These are phyloP conservation scores for Penicillium herquei DNA, from an alignment of 495 filamentous ascomycete species.

Conservation along the genomic window DNA sequence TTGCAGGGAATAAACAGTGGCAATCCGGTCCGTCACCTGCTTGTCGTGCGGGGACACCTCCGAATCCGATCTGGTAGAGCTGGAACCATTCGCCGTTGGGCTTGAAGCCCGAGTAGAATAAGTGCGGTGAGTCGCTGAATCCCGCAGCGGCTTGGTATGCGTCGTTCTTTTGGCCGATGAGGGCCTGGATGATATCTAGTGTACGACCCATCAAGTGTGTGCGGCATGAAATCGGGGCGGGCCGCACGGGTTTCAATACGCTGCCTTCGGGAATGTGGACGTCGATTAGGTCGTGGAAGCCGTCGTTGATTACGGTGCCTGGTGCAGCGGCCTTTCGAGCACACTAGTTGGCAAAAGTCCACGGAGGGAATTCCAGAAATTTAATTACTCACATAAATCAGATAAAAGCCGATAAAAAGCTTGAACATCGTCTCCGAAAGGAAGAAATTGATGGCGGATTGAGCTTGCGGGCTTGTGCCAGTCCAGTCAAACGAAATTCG, in stretches of 20 bases:
- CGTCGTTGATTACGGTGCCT: conserved; percentile 44
- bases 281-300: conserved; percentile 51
- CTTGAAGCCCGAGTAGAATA: conserved; percentile 52
- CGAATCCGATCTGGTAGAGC: conserved; percentile 53
- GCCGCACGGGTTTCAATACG: conserved; percentile 47
- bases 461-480: conserved; percentile 47
- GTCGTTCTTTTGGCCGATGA: conserved; percentile 47
- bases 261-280: conserved; percentile 44
- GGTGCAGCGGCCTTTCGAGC: conserved; percentile 35
- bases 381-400: conserved; percentile 10
- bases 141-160: conserved; percentile 49
- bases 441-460: conserved; percentile 51
- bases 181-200: conserved; percentile 49
- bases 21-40: conserved; percentile 51
- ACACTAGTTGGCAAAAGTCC: too few relatives aligned
- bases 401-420: conserved; percentile 52
- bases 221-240: conserved; percentile 48
- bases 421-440: conserved; percentile 52
- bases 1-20: conserved; percentile 51
- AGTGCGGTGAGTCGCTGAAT: conserved; percentile 50
- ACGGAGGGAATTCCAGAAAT: too few relatives aligned
- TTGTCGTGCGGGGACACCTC: conserved; percentile 47
- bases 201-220: conserved; percentile 47
- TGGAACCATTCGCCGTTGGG: conserved; percentile 50
- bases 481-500: conserved; percentile 46